Conservation (phyloP, 2,329 filamentous ascomycete genomes). For the Neofusicoccum umdonicola region DNA sequence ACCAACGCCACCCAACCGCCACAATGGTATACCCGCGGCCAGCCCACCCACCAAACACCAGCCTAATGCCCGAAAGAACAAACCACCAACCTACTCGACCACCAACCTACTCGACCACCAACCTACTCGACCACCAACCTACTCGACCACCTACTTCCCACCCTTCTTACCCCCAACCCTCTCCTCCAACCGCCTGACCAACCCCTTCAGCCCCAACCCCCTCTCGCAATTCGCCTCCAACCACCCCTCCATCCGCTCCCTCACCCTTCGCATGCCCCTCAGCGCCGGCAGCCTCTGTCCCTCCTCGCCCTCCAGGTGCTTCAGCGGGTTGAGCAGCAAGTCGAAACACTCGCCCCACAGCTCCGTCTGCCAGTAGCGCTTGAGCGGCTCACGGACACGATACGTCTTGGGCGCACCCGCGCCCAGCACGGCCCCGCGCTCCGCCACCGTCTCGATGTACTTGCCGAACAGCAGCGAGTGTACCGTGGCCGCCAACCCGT, state of each 20-base stretch:
- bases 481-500: slow-evolving; percentile 83
- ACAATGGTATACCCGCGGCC: neutral
- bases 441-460: slow-evolving; percentile 77
- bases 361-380: slow-evolving; percentile 95
- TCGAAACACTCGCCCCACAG: slow-evolving; percentile 85
- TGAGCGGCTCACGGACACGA: slow-evolving; percentile 76
- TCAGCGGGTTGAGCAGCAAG: slow-evolving; percentile 73
- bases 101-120: no score
- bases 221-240: slow-evolving; percentile 78
- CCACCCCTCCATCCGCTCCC: slow-evolving; percentile 82
- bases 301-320: slow-evolving; percentile 58
- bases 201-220: slow-evolving; percentile 59
- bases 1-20: no score
- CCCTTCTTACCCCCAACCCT: slow-evolving; percentile 46
- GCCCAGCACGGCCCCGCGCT: slow-evolving; percentile 49
- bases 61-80: neutral
- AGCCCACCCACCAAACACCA: neutral
- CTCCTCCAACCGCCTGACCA: slow-evolving; percentile 63
- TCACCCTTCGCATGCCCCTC: slow-evolving; percentile 64
- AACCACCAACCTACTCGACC: neutral
- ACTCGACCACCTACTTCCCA: slow-evolving; percentile 22
- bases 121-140: neutral
- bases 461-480: slow-evolving; percentile 90
- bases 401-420: slow-evolving; percentile 65
- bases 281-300: slow-evolving; percentile 69